Evolutionary conservation across 257 asterid genomes (phyloP).

Genomic region (Primulina eburnea): DNA sequence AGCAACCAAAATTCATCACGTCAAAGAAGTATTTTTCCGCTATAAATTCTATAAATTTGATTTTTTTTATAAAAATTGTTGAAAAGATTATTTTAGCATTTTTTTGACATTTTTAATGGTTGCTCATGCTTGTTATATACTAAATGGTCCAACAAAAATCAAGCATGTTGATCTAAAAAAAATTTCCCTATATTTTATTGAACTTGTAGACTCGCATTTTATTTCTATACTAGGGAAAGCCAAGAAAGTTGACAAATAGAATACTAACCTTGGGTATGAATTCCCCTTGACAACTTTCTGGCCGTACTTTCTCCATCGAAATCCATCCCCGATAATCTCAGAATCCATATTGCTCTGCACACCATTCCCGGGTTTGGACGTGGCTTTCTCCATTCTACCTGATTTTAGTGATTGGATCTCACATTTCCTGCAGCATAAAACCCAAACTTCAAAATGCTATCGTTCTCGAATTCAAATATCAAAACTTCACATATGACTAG

Average conservation of each 20-base stretch:
- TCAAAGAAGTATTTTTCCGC: too few relatives aligned
- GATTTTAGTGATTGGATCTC: slow-evolving; percentile 30
- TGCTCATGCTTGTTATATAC: too few relatives aligned
- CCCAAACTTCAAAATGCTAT: background rate
- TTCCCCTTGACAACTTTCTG: slow-evolving; percentile 86
- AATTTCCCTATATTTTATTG: background rate
- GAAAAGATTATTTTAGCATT: too few relatives aligned
- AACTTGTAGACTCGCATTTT: background rate
- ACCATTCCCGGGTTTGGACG: slow-evolving; percentile 31
- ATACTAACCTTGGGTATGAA: slow-evolving; percentile 67
- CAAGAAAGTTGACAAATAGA: background rate
- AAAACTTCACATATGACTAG: background rate
- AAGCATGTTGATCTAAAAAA: background rate
- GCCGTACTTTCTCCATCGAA: slow-evolving; percentile 92
- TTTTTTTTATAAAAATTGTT: too few relatives aligned
- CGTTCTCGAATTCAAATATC: background rate
- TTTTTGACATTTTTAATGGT: background rate
- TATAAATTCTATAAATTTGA: too few relatives aligned
- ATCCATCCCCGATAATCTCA: slow-evolving; percentile 54
- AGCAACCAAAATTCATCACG: too few relatives aligned
- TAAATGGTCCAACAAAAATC: background rate
- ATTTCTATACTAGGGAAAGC: background rate
- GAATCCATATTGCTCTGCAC: slow-evolving; percentile 43
- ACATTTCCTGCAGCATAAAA: slow-evolving; percentile 43
- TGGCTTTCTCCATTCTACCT: slow-evolving; percentile 33